A percentile compares a stretch with the other conserved stretches of the same genome.
phyloP scores from a whole-genome alignment of 768 basidiomycete species.

The Piloderma croceum region DNA sequence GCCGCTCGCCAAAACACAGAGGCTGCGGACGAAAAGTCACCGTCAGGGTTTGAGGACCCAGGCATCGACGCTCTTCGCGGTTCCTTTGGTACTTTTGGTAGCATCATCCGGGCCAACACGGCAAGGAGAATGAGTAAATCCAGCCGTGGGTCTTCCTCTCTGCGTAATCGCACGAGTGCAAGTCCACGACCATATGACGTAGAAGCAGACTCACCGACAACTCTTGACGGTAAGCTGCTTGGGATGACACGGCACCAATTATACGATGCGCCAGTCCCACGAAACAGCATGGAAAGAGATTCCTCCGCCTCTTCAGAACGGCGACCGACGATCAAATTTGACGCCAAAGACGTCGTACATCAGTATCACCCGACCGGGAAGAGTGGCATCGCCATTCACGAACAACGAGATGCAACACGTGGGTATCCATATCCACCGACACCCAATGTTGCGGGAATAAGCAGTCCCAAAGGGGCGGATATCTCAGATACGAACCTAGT shows the following conservation, averaged over 20 bases:
- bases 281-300: constrained; percentile 19
- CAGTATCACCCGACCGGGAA: constrained; percentile 60
- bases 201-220: constrained; percentile 2
- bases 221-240: constrained; percentile 28
- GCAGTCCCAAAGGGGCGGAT: background rate
- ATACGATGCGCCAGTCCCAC: constrained; percentile 82
- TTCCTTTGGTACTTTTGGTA: constrained; percentile 86
- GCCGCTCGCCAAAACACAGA: constrained; percentile 74
- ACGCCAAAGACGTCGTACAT: constrained; percentile 66
- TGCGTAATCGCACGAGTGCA: constrained; percentile 22
- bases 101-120: constrained; percentile 73
- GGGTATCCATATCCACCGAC: constrained; percentile 30
- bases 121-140: constrained; percentile 47
- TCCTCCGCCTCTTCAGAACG: constrained; percentile 35
- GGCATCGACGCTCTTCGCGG: constrained; percentile 91
- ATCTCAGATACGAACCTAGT: background rate
- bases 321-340: constrained; percentile 71
- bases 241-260: constrained; percentile 77
- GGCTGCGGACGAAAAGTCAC: constrained; percentile 58
- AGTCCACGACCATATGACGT: constrained; percentile 28
- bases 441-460: constrained; percentile 15
- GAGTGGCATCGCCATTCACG: constrained; percentile 42
- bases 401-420: constrained; percentile 31
- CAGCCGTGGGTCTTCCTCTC: constrained; percentile 26
- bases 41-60: constrained; percentile 72